Percentiles rank a stretch among this genome's conserved stretches.
Evolutionary conservation across 176 grass and related monocot species (phyloP).

Genomic region (bread wheat (Triticum aestivum)): IWGSC_CS_RefSeq_v2.1 NC_057805.1:371114917-371115416

Average conservation of each 20-base stretch:
- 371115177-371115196: not conserved
- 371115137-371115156: not conserved
- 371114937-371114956: not conserved
- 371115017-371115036: not conserved
- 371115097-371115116: not conserved
- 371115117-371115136: not conserved
- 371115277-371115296: not conserved
- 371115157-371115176: not conserved
- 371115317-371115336: not conserved
- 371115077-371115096: not conserved
- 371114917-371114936: not conserved
- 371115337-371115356: not conserved
- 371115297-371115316: slow-evolving; percentile 15
- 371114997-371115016: not conserved
- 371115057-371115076: not conserved
- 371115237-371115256: not conserved
- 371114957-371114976: not conserved
- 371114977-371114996: not conserved
- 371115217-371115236: not conserved
- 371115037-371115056: not conserved
- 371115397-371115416: not conserved
- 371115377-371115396: not conserved
- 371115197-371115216: not conserved
- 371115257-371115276: not conserved
- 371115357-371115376: slow-evolving; percentile 8